These are phyloP conservation scores for Anisodus tanguticus DNA, from an alignment of 257 asterid genomes.

Conservation along the genomic window DNA sequence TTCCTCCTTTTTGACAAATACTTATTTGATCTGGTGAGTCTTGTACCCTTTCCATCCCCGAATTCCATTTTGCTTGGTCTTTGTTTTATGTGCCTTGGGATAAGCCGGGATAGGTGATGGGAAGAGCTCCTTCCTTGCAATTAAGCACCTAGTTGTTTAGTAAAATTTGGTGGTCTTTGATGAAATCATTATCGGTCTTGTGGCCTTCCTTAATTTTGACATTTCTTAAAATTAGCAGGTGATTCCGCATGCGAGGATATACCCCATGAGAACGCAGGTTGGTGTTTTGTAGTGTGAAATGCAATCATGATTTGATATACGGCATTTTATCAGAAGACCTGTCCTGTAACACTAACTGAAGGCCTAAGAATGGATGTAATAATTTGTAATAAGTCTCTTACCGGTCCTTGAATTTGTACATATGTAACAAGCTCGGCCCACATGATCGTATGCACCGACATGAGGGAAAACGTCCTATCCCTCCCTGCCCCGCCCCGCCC, in stretches of 20 bases:
- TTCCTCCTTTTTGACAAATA: conserved; percentile 6
- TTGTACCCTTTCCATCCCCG: background rate
- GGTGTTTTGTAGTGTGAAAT: conserved; percentile 26
- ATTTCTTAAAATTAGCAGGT: conserved; percentile 52
- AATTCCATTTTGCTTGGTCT: background rate
- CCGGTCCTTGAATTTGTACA: too few relatives aligned
- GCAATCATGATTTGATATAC: background rate
- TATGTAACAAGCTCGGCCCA: too few relatives aligned
- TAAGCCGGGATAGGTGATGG: background rate
- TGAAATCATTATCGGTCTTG: background rate
- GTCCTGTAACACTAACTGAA: background rate
- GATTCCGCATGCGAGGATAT: conserved; percentile 73
- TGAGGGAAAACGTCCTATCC: background rate
- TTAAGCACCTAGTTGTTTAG: background rate
- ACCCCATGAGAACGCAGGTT: conserved; percentile 82
- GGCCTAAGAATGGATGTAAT: background rate
- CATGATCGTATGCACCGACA: background rate
- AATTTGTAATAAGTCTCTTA: background rate
- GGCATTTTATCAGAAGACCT: background rate
- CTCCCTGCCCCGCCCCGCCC: background rate
- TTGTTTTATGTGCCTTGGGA: background rate
- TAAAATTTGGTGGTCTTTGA: background rate
- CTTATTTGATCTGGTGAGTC: background rate
- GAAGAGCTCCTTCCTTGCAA: background rate
- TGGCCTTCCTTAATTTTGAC: background rate